Evolutionary conservation across 139 green algal genomes (phyloP).

Genomic region (Picochlorum costavermella): DNA sequence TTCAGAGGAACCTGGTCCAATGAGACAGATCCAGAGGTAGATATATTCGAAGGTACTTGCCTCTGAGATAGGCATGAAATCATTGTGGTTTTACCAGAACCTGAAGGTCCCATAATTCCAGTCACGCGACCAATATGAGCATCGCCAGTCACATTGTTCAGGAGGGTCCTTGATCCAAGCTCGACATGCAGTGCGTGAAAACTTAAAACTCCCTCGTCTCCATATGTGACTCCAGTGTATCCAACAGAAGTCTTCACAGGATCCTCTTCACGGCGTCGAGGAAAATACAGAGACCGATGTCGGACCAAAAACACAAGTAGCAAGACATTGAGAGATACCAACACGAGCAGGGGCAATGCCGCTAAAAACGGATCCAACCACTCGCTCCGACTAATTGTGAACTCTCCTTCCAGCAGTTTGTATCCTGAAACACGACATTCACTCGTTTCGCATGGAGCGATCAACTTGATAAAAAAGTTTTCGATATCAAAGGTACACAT

Average conservation of each 20-base stretch:
- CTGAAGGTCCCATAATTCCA: slow-evolving; percentile 31
- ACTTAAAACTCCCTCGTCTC: neutral
- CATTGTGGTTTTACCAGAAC: slow-evolving; percentile 61
- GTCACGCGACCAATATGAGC: slow-evolving; percentile 19
- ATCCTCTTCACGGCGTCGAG: neutral
- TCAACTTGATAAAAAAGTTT: slow-evolving; percentile 27
- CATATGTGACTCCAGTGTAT: neutral
- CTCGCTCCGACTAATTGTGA: neutral
- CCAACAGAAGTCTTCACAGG: too few species aligned
- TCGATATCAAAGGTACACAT: slow-evolving; percentile 35
- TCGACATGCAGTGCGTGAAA: slow-evolving; percentile 5
- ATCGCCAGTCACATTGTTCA: slow-evolving; percentile 8
- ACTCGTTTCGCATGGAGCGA: slow-evolving; percentile 21
- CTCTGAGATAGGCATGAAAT: slow-evolving; percentile 41
- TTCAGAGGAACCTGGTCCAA: neutral
- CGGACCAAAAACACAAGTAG: slow-evolving; percentile 17
- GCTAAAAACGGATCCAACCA: slow-evolving; percentile 35
- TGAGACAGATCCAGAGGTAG: neutral
- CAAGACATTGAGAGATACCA: slow-evolving; percentile 24
- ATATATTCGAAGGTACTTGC: neutral
- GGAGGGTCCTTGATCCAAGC: slow-evolving; percentile 5
- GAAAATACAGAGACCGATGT: neutral
- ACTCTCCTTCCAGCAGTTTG: neutral
- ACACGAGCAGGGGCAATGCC: slow-evolving; percentile 29
- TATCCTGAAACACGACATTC: slow-evolving; percentile 25